phyloP scores from a whole-genome alignment of 495 filamentous ascomycete genomes.

The Schizothecium vesticola region DNA sequence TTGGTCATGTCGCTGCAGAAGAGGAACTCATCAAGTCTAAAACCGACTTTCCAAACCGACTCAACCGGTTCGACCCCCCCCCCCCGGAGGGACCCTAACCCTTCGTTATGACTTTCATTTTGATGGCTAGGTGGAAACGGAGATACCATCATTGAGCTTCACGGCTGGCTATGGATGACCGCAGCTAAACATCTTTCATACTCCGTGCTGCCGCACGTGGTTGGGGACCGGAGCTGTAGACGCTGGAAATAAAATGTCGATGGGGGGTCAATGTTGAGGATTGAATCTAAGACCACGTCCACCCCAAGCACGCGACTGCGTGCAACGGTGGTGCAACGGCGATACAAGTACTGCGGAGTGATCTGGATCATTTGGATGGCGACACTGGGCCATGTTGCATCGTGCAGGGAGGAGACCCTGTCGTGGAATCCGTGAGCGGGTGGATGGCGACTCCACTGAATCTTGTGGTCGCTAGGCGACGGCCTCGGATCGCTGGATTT shows the following conservation, averaged over 20 bases:
- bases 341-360: not conserved
- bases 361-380: not conserved
- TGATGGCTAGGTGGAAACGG: not conserved
- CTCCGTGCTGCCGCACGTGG: no score
- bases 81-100: not conserved
- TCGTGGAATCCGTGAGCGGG: not conserved
- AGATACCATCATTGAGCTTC: conserved; percentile 21
- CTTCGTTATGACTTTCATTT: not conserved
- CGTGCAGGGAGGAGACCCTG: not conserved
- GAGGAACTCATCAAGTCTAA: no score
- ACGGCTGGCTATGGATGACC: conserved; percentile 22
- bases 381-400: not conserved
- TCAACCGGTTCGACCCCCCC: no score
- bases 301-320: not conserved
- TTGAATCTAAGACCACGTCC: not conserved
- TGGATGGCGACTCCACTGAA: not conserved
- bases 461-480: not conserved
- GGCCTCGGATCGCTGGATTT: not conserved
- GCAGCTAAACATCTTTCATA: conserved; percentile 10
- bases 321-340: not conserved
- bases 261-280: not conserved
- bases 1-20: no score
- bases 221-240: not conserved
- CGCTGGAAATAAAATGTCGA: not conserved
- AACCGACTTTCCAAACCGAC: no score